These are phyloP conservation scores for Pilatotrama ljubarskyi DNA, from an alignment of 768 basidiomycete species.

Conservation along the genomic window DNA sequence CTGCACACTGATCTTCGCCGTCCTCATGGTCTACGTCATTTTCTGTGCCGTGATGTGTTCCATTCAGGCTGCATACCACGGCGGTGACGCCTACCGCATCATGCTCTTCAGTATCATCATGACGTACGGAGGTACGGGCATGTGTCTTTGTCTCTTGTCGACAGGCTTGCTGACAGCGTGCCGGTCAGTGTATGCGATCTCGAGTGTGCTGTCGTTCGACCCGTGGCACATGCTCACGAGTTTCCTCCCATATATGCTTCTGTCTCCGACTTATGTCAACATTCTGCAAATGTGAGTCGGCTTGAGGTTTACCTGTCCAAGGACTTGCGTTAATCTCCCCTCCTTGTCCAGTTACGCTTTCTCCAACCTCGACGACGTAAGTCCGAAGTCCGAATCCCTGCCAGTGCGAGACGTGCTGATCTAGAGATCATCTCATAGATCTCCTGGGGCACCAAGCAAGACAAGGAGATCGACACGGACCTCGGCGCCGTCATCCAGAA, in stretches of 20 bases:
- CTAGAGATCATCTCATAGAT: slow-evolving; percentile 45
- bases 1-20: slow-evolving; percentile 68
- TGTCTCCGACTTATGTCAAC: slow-evolving; percentile 81
- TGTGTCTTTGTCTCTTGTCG: too few species aligned
- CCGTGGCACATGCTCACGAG: slow-evolving; percentile 97
- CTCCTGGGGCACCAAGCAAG: slow-evolving; percentile 97
- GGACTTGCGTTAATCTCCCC: slow-evolving; percentile 25
- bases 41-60: slow-evolving; percentile 82
- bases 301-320: neutral
- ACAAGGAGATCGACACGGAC: slow-evolving; percentile 68
- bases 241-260: slow-evolving; percentile 83
- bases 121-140: slow-evolving; percentile 80
- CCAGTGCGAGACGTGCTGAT: too few species aligned
- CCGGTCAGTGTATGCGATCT: slow-evolving; percentile 19
- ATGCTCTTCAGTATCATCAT: slow-evolving; percentile 87
- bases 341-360: slow-evolving; percentile 67
- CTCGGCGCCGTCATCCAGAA: slow-evolving; percentile 85
- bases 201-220: slow-evolving; percentile 44
- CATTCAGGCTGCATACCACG: slow-evolving; percentile 65
- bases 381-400: too few species aligned
- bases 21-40: slow-evolving; percentile 83
- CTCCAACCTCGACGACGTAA: slow-evolving; percentile 81
- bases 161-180: too few species aligned
- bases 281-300: slow-evolving; percentile 68
- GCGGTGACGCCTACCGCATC: slow-evolving; percentile 62